Evolutionary conservation across 768 basidiomycete species (phyloP).

Genomic region (Coprinopsis strossmayeri): DNA sequence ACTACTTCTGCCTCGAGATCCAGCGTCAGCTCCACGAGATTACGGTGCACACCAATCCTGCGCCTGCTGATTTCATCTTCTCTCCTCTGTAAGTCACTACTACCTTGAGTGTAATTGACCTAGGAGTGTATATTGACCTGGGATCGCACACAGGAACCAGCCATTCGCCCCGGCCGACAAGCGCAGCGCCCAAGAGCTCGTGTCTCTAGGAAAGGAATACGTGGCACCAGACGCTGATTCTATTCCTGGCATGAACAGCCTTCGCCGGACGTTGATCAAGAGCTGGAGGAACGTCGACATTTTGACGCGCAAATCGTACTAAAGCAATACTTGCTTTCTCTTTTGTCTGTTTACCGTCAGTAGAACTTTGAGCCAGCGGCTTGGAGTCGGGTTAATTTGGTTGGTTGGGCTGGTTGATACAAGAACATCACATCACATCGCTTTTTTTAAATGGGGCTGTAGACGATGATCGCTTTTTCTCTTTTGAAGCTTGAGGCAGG

Average conservation of each 20-base stretch:
- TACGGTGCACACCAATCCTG: slow-evolving; percentile 54
- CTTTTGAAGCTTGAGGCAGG: too few relatives aligned
- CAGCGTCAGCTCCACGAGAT: slow-evolving; percentile 68
- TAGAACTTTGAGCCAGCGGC: too few relatives aligned
- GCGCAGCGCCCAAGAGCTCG: slow-evolving; percentile 49
- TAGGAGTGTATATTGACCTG: neutral
- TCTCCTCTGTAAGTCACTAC: slow-evolving; percentile 27
- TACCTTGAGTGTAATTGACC: neutral
- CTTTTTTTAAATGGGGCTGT: too few relatives aligned
- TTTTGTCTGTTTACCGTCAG: neutral
- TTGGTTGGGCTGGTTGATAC: neutral
- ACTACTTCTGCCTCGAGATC: slow-evolving; percentile 60
- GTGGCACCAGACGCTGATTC: slow-evolving; percentile 20
- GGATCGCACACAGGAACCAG: slow-evolving; percentile 39
- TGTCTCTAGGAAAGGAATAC: slow-evolving; percentile 31
- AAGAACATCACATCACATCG: neutral
- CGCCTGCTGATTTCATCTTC: slow-evolving; percentile 49
- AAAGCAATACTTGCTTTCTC: neutral
- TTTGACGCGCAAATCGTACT: slow-evolving; percentile 23
- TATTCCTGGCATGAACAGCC: slow-evolving; percentile 26
- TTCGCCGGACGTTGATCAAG: slow-evolving; percentile 33
- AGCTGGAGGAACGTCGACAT: slow-evolving; percentile 36
- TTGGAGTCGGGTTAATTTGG: neutral
- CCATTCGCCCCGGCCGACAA: slow-evolving; percentile 64
- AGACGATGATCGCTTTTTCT: too few relatives aligned